Base-by-base conservation (phyloP, 176 grass and related monocot species). In the Cenchrus americanus region DNA sequence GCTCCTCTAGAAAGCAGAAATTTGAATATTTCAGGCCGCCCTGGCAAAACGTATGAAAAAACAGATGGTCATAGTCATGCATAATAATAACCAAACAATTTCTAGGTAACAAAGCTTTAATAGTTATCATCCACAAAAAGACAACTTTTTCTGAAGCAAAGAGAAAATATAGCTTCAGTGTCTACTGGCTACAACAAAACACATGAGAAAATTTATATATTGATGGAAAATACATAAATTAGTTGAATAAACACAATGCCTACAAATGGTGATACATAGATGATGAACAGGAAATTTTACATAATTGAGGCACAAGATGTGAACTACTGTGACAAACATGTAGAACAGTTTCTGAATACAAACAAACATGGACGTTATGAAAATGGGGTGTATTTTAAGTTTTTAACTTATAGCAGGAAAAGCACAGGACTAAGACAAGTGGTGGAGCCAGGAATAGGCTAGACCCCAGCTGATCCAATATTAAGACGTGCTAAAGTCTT, bases 1-100 rank as follows among this genome's bases (percentile, higher is more conserved):
- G 13, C 85, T 84, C 89, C 89, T 87, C 73, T 84, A 80, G 89
- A 86, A 40, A 87, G 67, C 27, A 91, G 66, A 48, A 87, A 81
- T 21, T 82, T 64, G 37, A 27, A 15, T 73, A 78, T 70, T 82
- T 87, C 84, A 70, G 73, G 21, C 30, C 79, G 63, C 41, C 78
- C 88, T 87, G 73, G 48, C 65, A 19, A 75, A 66, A 78, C 30
- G 80, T 40, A 66, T 15, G 27, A 49, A 71, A 71, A 86, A 84
- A 65, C 48, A 53, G 52, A 77, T 48, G 27, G 75, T 55, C 43
- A 73, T 62, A 22, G 46, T 44, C 49, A 59, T 71, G 66, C 47
- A 48, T 50, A 64, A 21, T 53, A 22, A 22, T 27, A 27, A 27
- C 1, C 30, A 41, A 78, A 70, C 5, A 3, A 17, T 52, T 70